phyloP scores from a whole-genome alignment of 2,329 filamentous ascomycete species.

The Biscogniauxia marginata region DNA sequence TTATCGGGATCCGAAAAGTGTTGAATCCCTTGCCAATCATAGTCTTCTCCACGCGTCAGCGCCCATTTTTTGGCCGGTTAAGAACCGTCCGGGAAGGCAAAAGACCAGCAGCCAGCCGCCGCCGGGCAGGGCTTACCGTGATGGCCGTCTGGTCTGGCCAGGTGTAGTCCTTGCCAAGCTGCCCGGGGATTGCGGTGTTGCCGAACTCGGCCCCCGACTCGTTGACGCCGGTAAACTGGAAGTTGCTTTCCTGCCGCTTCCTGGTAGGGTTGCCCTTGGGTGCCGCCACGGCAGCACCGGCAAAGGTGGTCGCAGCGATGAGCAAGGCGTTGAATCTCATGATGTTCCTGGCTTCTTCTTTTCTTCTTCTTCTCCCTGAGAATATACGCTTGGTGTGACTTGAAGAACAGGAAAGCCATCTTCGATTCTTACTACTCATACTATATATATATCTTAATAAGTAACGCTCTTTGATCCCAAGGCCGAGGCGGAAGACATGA shows the following conservation, averaged over 20 bases:
- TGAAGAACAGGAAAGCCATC: not conserved
- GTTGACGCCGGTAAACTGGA: constrained; percentile 37
- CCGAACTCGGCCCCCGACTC: constrained; percentile 62
- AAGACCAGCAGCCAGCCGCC: no score
- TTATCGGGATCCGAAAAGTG: constrained; percentile 54
- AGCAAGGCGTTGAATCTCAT: constrained; percentile 37
- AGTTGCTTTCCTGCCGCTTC: constrained; percentile 35
- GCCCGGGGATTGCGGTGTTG: constrained; percentile 52
- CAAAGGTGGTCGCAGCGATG: constrained; percentile 28
- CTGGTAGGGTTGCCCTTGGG: constrained; percentile 26
- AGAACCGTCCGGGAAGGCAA: constrained; percentile 2
- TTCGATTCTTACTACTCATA: no score
- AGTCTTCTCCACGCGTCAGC: constrained; percentile 30
- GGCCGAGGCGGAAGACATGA: constrained; percentile 22
- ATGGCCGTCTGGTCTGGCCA: constrained; percentile 53
- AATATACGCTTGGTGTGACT: not conserved
- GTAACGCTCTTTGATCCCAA: constrained; percentile 1
- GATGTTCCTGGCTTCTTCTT: constrained; percentile 8
- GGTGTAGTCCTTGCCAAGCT: constrained; percentile 56
- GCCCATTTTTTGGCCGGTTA: not conserved
- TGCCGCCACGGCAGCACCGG: constrained; percentile 30
- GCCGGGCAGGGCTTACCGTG: constrained; percentile 28
- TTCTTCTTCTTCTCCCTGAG: not conserved
- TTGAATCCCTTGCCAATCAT: constrained; percentile 55
- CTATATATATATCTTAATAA: no score